Percentiles rank a stretch among this genome's conserved stretches.
phyloP scores from a whole-genome alignment of 768 basidiomycete genomes.

The Boletus rubescentipes region DNA sequence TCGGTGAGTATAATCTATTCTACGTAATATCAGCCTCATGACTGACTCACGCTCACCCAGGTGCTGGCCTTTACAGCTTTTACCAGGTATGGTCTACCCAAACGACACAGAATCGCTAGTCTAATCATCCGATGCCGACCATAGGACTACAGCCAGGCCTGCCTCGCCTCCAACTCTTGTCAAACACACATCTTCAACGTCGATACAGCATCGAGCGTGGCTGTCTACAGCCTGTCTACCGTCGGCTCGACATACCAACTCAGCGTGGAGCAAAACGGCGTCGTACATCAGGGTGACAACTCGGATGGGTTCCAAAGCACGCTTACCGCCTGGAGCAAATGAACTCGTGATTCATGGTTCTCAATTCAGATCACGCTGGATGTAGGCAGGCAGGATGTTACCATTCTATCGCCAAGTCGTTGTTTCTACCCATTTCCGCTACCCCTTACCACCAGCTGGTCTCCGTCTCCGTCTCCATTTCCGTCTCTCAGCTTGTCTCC shows the following conservation, averaged over 20 bases:
- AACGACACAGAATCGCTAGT: too few species aligned
- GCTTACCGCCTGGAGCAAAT: background rate
- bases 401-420: background rate
- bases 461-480: background rate
- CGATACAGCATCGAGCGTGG: slow-evolving; percentile 38
- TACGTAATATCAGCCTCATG: slow-evolving; percentile 31
- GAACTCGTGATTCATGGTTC: background rate
- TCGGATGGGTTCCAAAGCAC: slow-evolving; percentile 39
- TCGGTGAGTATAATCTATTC: slow-evolving; percentile 32
- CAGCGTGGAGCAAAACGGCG: slow-evolving; percentile 33
- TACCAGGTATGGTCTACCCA: slow-evolving; percentile 33
- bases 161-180: slow-evolving; percentile 36
- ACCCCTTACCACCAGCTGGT: background rate
- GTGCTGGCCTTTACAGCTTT: slow-evolving; percentile 52
- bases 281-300: slow-evolving; percentile 37
- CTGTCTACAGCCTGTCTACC: slow-evolving; percentile 46
- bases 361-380: background rate
- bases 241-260: slow-evolving; percentile 43
- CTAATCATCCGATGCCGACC: background rate
- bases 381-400: background rate
- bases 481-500: background rate
- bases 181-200: slow-evolving; percentile 45
- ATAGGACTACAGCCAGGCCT: slow-evolving; percentile 40
- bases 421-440: background rate
- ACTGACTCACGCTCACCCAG: slow-evolving; percentile 24